Conservation (phyloP, 257 asterid species). For the Solanum chiquidenum region DNA sequence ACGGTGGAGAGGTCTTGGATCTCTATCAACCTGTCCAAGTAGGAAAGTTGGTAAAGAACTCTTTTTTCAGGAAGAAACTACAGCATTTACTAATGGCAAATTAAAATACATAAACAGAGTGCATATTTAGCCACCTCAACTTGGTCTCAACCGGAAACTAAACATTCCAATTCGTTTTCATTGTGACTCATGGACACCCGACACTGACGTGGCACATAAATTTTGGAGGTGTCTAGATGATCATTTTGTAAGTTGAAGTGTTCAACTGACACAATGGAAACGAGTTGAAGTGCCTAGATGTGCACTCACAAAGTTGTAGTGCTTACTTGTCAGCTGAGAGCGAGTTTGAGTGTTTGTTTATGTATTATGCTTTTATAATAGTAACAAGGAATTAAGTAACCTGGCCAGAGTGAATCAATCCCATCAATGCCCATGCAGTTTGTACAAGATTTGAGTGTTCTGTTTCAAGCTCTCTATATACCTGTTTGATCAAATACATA, state of each 20-base stretch:
- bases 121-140: not conserved
- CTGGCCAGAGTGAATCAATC: slow-evolving; percentile 64
- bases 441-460: slow-evolving; percentile 63
- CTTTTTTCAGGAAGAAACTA: no score
- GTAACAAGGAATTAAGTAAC: slow-evolving; percentile 16
- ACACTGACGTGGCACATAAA: not conserved
- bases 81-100: no score
- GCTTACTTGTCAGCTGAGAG: not conserved
- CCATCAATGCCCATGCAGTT: slow-evolving; percentile 80
- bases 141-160: not conserved
- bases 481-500: slow-evolving; percentile 17
- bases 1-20: slow-evolving; percentile 9
- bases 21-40: not conserved
- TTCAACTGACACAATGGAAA: not conserved
- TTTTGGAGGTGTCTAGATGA: not conserved
- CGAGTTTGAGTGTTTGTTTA: no score
- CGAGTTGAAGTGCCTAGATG: not conserved
- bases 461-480: slow-evolving; percentile 45
- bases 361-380: not conserved
- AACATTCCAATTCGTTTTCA: not conserved
- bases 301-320: not conserved
- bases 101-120: not conserved
- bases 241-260: not conserved
- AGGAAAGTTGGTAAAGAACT: no score
- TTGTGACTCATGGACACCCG: not conserved